phyloP scores from a whole-genome alignment of 164 flowering plant species.

The Vitis cinerea region DNA sequence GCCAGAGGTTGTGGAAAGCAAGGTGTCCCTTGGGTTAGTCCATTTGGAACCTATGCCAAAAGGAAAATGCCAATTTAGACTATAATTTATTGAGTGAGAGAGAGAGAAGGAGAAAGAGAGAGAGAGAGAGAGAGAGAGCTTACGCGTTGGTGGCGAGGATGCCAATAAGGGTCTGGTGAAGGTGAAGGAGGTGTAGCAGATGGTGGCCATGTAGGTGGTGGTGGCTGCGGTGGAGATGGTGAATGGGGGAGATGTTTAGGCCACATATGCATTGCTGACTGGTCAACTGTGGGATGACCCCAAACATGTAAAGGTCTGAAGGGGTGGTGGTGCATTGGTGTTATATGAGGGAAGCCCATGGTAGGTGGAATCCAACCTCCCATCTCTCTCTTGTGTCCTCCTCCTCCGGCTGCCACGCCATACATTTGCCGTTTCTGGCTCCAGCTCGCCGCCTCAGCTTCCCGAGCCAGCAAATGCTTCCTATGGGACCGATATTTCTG shows the following conservation, averaged over 20 bases:
- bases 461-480: slow-evolving; percentile 86
- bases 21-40: slow-evolving; percentile 53
- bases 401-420: slow-evolving; percentile 29
- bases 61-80: neutral
- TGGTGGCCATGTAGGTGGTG: slow-evolving; percentile 25
- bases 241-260: slow-evolving; percentile 58
- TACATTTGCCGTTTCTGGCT: slow-evolving; percentile 74
- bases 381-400: slow-evolving; percentile 41
- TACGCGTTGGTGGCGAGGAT: slow-evolving; percentile 53
- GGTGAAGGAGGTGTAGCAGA: slow-evolving; percentile 26
- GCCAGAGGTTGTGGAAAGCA: slow-evolving; percentile 56
- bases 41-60: slow-evolving; percentile 42
- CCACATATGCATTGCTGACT: slow-evolving; percentile 66
- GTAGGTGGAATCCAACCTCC: slow-evolving; percentile 71
- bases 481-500: slow-evolving; percentile 96
- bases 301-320: slow-evolving; percentile 87
- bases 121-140: slow-evolving; percentile 10
- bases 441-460: slow-evolving; percentile 93
- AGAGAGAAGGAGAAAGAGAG: neutral
- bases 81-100: too few species aligned
- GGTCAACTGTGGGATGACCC: slow-evolving; percentile 88
- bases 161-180: slow-evolving; percentile 56
- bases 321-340: slow-evolving; percentile 36
- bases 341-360: slow-evolving; percentile 68
- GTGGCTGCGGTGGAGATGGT: slow-evolving; percentile 35